Evolutionary conservation across 352 stramenopile species (phyloP).

Genomic region (Pythium volutum): DNA sequence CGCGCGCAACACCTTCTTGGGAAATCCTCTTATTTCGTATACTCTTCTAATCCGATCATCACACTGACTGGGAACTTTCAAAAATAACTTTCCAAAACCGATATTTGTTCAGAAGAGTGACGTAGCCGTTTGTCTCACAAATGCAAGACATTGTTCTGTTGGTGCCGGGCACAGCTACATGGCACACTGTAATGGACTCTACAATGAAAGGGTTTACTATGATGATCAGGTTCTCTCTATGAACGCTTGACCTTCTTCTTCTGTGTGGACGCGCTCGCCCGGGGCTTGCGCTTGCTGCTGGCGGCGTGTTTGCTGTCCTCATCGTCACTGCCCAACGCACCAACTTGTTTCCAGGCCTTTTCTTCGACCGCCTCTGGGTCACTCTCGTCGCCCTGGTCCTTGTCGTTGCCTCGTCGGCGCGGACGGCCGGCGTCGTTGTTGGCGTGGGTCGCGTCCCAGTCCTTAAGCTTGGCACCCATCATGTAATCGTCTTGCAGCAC

Average conservation of each 20-base stretch:
- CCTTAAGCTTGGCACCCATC: slow-evolving; percentile 85
- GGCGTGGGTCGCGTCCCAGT: slow-evolving; percentile 59
- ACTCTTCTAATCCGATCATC: background rate
- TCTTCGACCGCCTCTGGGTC: slow-evolving; percentile 64
- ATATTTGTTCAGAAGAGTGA: slow-evolving; percentile 1
- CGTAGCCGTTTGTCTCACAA: background rate
- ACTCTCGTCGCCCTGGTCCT: slow-evolving; percentile 36
- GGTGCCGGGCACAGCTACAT: no score
- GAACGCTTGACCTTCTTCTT: slow-evolving; percentile 36
- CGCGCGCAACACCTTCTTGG: slow-evolving; percentile 13
- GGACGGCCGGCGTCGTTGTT: slow-evolving; percentile 19
- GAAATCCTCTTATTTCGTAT: background rate
- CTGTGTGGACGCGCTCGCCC: slow-evolving; percentile 24
- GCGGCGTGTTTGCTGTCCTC: slow-evolving; percentile 18
- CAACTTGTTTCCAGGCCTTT: slow-evolving; percentile 63
- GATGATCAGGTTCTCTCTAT: slow-evolving; percentile 12
- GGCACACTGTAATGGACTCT: background rate
- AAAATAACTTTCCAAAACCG: background rate
- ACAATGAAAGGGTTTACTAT: slow-evolving; percentile 11
- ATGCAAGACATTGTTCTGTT: no score
- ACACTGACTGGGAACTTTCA: background rate
- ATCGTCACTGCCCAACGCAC: slow-evolving; percentile 46
- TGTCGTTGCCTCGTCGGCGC: slow-evolving; percentile 16
- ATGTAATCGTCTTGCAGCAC: slow-evolving; percentile 86
- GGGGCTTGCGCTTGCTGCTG: slow-evolving; percentile 34